Conservation (phyloP, 805 yeast genomes). For the Wickerhamomyces ciferrii region DNA sequence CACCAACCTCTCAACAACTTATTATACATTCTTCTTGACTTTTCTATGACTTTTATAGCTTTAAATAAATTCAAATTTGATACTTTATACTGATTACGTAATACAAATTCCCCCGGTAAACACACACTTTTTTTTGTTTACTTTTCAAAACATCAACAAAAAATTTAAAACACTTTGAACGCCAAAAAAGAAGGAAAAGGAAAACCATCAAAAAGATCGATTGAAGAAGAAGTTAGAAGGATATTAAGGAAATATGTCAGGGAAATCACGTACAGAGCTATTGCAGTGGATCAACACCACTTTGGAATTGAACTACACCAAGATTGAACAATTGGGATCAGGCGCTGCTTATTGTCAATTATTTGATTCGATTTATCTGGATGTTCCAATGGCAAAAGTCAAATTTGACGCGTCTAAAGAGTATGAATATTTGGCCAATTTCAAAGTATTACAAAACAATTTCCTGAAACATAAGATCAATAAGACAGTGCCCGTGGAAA, state of each 20-base stretch:
- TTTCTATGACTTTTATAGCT: too few species aligned
- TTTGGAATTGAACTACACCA: constrained; percentile 57
- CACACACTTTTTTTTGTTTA: too few species aligned
- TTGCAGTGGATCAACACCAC: constrained; percentile 80
- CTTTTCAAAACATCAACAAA: too few species aligned
- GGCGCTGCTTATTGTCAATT: constrained; percentile 96
- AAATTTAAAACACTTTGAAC: too few species aligned
- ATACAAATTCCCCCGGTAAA: too few species aligned
- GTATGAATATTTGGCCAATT: constrained; percentile 74
- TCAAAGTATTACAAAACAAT: constrained; percentile 80
- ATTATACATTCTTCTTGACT: too few species aligned
- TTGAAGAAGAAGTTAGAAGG: neutral
- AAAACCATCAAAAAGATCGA: too few species aligned
- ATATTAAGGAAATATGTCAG: neutral
- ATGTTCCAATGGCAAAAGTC: constrained; percentile 76
- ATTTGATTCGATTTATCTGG: constrained; percentile 78
- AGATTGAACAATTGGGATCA: constrained; percentile 90
- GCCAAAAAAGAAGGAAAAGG: too few species aligned
- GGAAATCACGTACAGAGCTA: constrained; percentile 77
- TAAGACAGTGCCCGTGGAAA: constrained; percentile 75
- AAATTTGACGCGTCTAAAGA: constrained; percentile 66
- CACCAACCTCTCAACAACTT: too few species aligned
- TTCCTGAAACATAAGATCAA: constrained; percentile 68
- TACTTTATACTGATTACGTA: too few species aligned
- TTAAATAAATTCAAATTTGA: too few species aligned